These are phyloP conservation scores for Croton setiger DNA, from an alignment of 441 rosid genomes.

Conservation along the genomic window DNA sequence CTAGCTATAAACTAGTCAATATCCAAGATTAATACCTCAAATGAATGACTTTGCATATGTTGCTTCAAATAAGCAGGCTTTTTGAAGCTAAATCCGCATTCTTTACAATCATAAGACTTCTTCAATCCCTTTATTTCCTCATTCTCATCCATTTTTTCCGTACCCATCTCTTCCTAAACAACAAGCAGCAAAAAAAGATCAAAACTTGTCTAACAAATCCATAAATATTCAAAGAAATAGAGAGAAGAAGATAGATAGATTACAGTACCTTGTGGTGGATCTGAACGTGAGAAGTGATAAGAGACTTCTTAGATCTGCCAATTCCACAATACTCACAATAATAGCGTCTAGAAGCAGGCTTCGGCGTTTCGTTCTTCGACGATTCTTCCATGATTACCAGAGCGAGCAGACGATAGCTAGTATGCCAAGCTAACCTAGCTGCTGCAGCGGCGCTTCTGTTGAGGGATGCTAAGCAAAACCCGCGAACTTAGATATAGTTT, in stretches of 20 bases:
- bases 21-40: conserved; percentile 45
- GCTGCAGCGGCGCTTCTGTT: too few relatives aligned
- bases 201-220: too few relatives aligned
- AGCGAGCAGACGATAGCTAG: too few relatives aligned
- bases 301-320: conserved; percentile 78
- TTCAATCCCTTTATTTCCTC: conserved; percentile 20
- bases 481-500: neutral
- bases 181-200: neutral
- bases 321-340: conserved; percentile 75
- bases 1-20: neutral
- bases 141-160: conserved; percentile 25
- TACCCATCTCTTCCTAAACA: conserved; percentile 47
- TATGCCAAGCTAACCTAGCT: too few relatives aligned
- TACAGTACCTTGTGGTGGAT: conserved; percentile 48
- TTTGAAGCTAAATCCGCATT: conserved; percentile 67
- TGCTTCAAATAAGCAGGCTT: conserved; percentile 81
- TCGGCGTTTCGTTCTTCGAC: conserved; percentile 1
- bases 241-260: neutral
- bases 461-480: neutral
- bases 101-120: conserved; percentile 43
- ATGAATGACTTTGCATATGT: conserved; percentile 74
- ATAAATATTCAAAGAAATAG: too few relatives aligned
- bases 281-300: conserved; percentile 53
- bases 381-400: conserved; percentile 14
- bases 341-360: conserved; percentile 43